Evolutionary conservation across 805 yeast species (phyloP).

Genomic region (Kodamaea kaohsiungensis): DNA sequence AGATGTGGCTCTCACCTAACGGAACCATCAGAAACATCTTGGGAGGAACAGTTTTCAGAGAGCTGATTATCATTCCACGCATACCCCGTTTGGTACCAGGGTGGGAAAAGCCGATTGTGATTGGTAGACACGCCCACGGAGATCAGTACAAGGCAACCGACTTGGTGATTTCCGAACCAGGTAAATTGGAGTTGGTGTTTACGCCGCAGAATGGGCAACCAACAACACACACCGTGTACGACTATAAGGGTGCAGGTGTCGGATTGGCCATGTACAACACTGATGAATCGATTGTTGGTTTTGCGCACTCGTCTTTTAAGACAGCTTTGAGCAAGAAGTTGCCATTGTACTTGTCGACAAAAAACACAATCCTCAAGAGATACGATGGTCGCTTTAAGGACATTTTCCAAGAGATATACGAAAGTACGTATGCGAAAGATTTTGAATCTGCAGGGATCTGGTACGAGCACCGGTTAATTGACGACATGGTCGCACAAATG

Average conservation of each 20-base stretch:
- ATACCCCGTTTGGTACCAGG: constrained; percentile 88
- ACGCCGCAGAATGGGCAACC: constrained; percentile 67
- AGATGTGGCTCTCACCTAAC: constrained; percentile 98
- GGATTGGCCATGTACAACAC: constrained; percentile 96
- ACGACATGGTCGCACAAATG: constrained; percentile 99
- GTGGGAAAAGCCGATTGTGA: constrained; percentile 94
- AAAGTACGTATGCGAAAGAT: constrained; percentile 59
- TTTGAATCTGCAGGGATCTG: constrained; percentile 85
- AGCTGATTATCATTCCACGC: constrained; percentile 87
- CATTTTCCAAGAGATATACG: constrained; percentile 82
- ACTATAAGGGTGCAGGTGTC: constrained; percentile 73
- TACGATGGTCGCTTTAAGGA: constrained; percentile 97
- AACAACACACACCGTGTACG: constrained; percentile 60
- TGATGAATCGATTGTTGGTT: constrained; percentile 83
- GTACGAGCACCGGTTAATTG: constrained; percentile 96
- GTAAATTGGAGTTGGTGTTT: constrained; percentile 74
- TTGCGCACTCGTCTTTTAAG: constrained; percentile 91
- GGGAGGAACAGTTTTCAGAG: constrained; percentile 97
- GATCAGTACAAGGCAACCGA: constrained; percentile 97
- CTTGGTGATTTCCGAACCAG: constrained; percentile 74
- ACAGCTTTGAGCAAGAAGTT: constrained; percentile 77
- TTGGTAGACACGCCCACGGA: constrained; percentile 97
- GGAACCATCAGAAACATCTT: constrained; percentile 95
- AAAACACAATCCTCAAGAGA: constrained; percentile 90
- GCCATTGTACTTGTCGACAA: constrained; percentile 85